Evolutionary conservation across 169 alveolate genomes (phyloP), one percentile per base, ranked within the genome.

Genomic region (Fabrea salina): DNA sequence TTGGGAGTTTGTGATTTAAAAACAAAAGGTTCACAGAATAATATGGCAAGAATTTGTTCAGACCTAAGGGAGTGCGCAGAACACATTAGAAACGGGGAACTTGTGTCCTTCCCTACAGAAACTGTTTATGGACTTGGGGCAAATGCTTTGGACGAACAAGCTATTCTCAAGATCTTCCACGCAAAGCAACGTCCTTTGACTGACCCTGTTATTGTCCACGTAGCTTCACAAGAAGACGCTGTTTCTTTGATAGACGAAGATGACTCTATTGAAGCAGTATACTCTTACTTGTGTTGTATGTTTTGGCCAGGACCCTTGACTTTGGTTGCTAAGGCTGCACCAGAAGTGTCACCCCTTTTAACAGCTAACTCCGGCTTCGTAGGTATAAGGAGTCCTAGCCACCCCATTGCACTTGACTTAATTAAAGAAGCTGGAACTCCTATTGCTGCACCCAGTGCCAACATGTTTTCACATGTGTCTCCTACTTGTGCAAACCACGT

Each of bases 61-160:
- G 61, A 68, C 30, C 66, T 68, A 30, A 8, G 44, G 35, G 33
- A 16, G 1, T 68, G 78, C 44, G 78, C 78, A 16, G 44, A 68
- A 2, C 78, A 68, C 66, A n/a, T 72, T 19, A 13, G 51, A 72
- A 33, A 47, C 47, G 97, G 98, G 0, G 91, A 92, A n/a, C 86
- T 97, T 25, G 97, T 97, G 7, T 95, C 98, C 37, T 91, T 97
- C 75, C 99, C 99, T 27, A 97, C 99, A 0, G 99, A 97, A 79
- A 97, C 99, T 4, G 99, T 97, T 5, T 97, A 97, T 82, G 99
- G 99, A 4, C 82, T 97, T 67, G 99, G 99, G 37, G 99, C 98
- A 4, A 97, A 97, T 90, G 98, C 98, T 13, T 86, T 92, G 54
- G 86, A 95, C 83, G 94, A 85, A 13, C 87, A 84, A 33, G 97